phyloP scores from a whole-genome alignment of 441 rosid genomes.

The Adansonia gregorii region DNA sequence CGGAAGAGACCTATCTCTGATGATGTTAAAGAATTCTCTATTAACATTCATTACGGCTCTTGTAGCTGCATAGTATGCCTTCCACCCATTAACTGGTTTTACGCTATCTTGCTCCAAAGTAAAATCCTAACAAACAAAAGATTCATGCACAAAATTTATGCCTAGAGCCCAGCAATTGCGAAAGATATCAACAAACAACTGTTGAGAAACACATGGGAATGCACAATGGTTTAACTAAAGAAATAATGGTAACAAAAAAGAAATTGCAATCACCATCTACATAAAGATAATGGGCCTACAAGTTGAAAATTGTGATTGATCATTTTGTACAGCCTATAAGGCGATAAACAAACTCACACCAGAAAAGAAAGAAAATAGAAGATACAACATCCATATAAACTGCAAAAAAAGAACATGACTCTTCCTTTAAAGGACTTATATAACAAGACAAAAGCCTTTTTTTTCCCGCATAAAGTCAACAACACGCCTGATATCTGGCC shows the following conservation, averaged over 20 bases:
- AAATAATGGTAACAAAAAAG: neutral
- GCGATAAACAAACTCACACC: neutral
- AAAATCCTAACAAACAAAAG: constrained; percentile 64
- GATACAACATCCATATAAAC: neutral
- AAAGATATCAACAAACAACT: neutral
- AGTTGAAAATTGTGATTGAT: neutral
- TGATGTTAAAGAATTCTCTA: constrained; percentile 75
- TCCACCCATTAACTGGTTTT: constrained; percentile 89
- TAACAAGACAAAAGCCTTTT: neutral
- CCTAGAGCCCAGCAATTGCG: neutral
- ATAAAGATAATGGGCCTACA: neutral
- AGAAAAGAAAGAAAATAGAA: neutral
- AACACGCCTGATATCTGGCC: neutral
- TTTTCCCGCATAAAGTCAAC: neutral
- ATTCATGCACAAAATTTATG: constrained; percentile 10
- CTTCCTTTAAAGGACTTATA: neutral
- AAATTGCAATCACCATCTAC: neutral
- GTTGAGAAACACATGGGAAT: neutral
- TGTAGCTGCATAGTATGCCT: constrained; percentile 91
- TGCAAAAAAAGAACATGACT: neutral
- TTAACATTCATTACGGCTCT: constrained; percentile 84
- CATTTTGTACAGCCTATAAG: neutral
- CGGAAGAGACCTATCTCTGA: constrained; percentile 74
- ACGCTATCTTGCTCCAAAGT: constrained; percentile 86
- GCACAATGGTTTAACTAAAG: neutral